Base-by-base conservation (phyloP, 108 stramenopile genomes). In the Cyclotella kingstonii region DNA sequence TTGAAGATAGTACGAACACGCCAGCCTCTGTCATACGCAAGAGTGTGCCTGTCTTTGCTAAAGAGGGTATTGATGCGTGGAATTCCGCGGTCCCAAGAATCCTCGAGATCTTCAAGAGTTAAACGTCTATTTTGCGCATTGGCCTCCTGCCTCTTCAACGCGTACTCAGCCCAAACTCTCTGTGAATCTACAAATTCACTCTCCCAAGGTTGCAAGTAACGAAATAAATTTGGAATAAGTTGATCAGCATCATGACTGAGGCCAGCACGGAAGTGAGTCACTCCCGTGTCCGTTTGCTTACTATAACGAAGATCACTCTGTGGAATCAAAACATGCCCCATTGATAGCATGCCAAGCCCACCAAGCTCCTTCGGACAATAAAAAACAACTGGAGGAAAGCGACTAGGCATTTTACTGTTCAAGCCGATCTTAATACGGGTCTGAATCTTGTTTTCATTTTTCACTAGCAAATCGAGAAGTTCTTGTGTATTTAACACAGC, bases 401-500 rank as follows among this genome's bases (percentile, higher is more conserved):
- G 86, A 54, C 90, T 93, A 34, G 97, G 97, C 95, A 98, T 97
- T 80, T 99, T 99, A 76, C 94, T 95, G 88, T 99, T 99, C 62
- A 99, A 65, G 10, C 97, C 98, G 62, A 99, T 99, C 87, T 99
- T 98, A 80, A 99, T 97, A 50, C 98, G 81, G 44, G 97, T 99
- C 65, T 99, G 98, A 55, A 99, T 98, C 80, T 99, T 99, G 79
- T 98, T 99, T 70, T 99, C 98, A 68, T 97, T 98, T 81, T 98
- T 99, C 23, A 97, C 96, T 43, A 97, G 87, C 43, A 97, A 61
- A 70, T 97, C 96, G 54, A 98, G 90, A 4, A 98, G 81, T 68
- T 98, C 97, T 75, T 96, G 96, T 14, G 97, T 99, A 59, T 96
- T 95, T 60, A 99, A 61, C n/a, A 99, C 98, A 14, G 98, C 98